phyloP scores from a whole-genome alignment of 768 basidiomycete species.

The Hortiboletus flavorubellus region DNA sequence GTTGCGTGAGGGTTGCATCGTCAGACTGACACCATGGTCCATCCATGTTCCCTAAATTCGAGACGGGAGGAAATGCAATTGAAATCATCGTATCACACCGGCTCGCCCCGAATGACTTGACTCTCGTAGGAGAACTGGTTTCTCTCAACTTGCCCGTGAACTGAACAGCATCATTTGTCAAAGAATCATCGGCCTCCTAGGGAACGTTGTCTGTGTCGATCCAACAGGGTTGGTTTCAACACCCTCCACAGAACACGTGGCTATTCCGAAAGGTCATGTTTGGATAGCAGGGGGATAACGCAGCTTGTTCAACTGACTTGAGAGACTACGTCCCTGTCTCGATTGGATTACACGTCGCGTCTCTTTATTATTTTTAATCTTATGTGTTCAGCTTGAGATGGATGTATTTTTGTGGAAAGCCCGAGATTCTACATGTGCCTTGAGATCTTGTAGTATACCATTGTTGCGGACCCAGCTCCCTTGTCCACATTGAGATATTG shows the following conservation, averaged over 20 bases:
- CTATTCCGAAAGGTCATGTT: slow-evolving; percentile 80
- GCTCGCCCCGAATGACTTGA: slow-evolving; percentile 47
- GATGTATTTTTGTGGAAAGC: not conserved
- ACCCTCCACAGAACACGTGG: slow-evolving; percentile 67
- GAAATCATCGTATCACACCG: slow-evolving; percentile 58
- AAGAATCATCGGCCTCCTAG: slow-evolving; percentile 84
- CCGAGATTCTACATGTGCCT: not conserved
- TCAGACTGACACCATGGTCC: slow-evolving; percentile 58
- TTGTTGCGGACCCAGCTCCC: not conserved
- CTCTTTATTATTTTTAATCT: not conserved
- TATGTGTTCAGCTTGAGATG: not conserved
- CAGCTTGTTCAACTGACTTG: slow-evolving; percentile 80
- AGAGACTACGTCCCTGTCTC: slow-evolving; percentile 92
- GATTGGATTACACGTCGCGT: slow-evolving; percentile 56
- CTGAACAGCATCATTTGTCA: slow-evolving; percentile 76
- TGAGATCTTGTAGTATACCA: not conserved
- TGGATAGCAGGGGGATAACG: slow-evolving; percentile 94
- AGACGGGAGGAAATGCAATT: slow-evolving; percentile 56
- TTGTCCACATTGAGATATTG: not conserved
- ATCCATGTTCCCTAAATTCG: slow-evolving; percentile 81
- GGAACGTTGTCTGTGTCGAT: slow-evolving; percentile 86
- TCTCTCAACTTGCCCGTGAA: slow-evolving; percentile 67
- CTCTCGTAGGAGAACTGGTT: slow-evolving; percentile 70
- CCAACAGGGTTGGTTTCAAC: slow-evolving; percentile 72
- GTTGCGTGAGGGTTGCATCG: not conserved